Evolutionary conservation across 768 basidiomycete genomes (phyloP).

Genomic region (Mrakia hoshinonis): DNA sequence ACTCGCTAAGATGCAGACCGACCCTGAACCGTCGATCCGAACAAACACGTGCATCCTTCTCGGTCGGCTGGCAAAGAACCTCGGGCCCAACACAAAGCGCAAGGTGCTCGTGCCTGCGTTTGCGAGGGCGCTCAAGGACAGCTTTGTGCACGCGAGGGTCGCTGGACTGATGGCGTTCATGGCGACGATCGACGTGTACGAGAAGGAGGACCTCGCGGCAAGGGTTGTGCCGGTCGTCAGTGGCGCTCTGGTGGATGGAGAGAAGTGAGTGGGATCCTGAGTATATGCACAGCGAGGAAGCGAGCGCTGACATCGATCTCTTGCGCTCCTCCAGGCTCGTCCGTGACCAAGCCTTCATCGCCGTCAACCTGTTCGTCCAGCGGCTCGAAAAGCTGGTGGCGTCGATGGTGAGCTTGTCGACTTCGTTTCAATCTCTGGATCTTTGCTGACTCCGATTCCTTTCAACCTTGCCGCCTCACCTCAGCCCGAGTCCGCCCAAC

Average conservation of each 20-base stretch:
- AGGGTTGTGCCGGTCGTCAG: conserved; percentile 83
- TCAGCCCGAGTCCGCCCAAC: conserved; percentile 53
- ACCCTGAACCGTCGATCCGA: conserved; percentile 86
- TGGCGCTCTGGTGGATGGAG: conserved; percentile 73
- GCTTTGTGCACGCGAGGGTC: conserved; percentile 84
- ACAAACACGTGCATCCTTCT: conserved; percentile 96
- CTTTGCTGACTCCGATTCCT: conserved; percentile 8
- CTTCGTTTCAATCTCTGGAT: not conserved
- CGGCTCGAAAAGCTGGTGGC: conserved; percentile 68
- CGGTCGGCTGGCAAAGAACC: conserved; percentile 73
- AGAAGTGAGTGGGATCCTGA: conserved; percentile 57
- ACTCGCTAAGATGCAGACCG: conserved; percentile 84
- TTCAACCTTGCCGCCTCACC: not conserved
- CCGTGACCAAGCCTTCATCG: conserved; percentile 91
- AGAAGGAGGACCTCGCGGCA: conserved; percentile 72
- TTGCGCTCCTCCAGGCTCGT: conserved; percentile 54
- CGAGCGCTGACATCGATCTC: not conserved
- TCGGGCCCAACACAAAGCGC: conserved; percentile 80
- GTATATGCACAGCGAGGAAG: not conserved
- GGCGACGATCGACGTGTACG: conserved; percentile 85
- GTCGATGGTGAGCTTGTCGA: conserved; percentile 58
- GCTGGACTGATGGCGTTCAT: conserved; percentile 93
- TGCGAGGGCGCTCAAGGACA: conserved; percentile 74
- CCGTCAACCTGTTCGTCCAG: conserved; percentile 77
- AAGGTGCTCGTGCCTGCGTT: conserved; percentile 98